Base-by-base conservation (phyloP, 768 basidiomycete species). In the Russula earlei region DNA sequence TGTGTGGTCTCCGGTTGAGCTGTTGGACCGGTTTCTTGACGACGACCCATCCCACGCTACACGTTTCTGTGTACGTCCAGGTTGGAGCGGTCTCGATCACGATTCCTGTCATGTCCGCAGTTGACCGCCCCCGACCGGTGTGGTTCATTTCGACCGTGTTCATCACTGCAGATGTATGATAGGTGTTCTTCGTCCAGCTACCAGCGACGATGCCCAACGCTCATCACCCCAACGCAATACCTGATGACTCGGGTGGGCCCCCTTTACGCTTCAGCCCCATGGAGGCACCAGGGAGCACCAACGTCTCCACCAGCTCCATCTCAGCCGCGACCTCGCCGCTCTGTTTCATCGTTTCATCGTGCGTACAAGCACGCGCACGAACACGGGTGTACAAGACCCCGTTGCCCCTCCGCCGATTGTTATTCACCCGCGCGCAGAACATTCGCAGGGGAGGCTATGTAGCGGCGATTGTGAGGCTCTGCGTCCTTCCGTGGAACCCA, bases 381-480 rank as follows among this genome's bases (percentile, higher is more conserved):
- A 38, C 22, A 10, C 48, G 15, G 22, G 19, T 24, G 36, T 29
- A 38, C 15, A 3, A 1, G 45, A 19, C 20, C 27, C 34, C 34
- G 25, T 40, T 29, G 25, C 11, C 17, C 17, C 27, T 17, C 22
- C 12, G n/a, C 36, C 17, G 10, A 10, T 27, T 15, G n/a, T n/a
- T 33, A 3, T n/a, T 38, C 37, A 38, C 40, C 34, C 25, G 42
- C 29, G 25, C 10, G 22, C 55, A 85, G 82, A 90, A 86, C 65
- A 91, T 92, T 66, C 82, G 89, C 20, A 79, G 89, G 19, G 89
- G 91, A 27, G 88, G 89, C 15, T 93, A 85, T 69, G 70, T 91
- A 45, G 85, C 83, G n/a, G 87, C 87, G 8, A 74, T 85, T 45
- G 82, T 88, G 38, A 88, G 88, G 5, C 65, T 90, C 31, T 79